These are phyloP conservation scores for Lathyrus aphaca DNA, from an alignment of 306 rosid genomes.

Conservation along the genomic window DNA sequence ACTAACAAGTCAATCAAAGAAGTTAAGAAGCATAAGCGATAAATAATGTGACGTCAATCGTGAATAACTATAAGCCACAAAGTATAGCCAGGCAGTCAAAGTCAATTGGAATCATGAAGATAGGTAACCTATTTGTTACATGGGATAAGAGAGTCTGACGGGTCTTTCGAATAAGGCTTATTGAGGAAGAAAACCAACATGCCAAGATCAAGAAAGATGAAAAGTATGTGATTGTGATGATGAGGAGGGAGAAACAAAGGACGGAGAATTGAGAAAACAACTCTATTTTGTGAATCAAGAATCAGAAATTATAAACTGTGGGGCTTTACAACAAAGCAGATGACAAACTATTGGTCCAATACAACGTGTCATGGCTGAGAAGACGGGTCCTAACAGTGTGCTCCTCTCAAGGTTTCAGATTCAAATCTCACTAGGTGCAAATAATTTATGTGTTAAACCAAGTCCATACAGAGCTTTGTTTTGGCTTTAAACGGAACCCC, in stretches of 20 bases:
- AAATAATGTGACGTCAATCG: neutral
- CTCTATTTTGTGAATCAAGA: slow-evolving; percentile 1
- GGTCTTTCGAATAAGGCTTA: no score
- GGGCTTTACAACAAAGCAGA: neutral
- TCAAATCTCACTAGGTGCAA: no score
- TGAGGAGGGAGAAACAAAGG: slow-evolving; percentile 15
- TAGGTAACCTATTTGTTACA: neutral
- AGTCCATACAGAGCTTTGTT: no score
- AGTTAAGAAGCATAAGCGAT: neutral
- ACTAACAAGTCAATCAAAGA: slow-evolving; percentile 6
- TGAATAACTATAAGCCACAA: neutral
- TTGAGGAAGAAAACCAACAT: neutral
- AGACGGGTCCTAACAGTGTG: no score
- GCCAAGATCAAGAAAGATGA: neutral
- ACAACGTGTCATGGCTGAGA: neutral
- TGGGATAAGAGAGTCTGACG: no score
- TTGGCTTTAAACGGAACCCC: no score
- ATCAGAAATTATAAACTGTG: neutral
- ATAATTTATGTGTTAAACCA: no score
- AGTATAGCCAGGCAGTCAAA: neutral
- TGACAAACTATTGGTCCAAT: neutral
- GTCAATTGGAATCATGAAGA: slow-evolving; percentile 13
- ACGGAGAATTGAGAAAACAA: slow-evolving; percentile 2
- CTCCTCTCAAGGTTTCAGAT: no score
- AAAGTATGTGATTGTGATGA: slow-evolving; percentile 9